A percentile compares a stretch with the other conserved stretches of the same genome.
Conservation (phyloP, 2,329 filamentous ascomycete species). For the Truncatella angustata region DNA sequence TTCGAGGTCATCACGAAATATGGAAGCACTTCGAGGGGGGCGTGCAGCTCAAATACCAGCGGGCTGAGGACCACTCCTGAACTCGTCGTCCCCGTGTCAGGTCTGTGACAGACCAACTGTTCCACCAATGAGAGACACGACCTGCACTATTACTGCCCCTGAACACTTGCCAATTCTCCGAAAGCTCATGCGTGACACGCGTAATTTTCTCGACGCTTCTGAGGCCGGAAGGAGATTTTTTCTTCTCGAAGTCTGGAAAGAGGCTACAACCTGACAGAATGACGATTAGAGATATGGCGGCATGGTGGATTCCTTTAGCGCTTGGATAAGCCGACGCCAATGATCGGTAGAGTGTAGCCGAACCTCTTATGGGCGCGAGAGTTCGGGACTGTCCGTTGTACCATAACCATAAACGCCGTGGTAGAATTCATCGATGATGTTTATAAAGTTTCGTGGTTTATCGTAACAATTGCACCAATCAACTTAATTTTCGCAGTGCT, state of each 20-base stretch:
- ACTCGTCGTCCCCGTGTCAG: neutral
- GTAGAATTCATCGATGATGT: no score
- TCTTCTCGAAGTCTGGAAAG: neutral
- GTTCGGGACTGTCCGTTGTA: neutral
- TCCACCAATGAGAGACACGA: neutral
- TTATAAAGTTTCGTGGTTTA: no score
- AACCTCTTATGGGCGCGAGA: neutral
- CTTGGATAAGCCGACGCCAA: conserved; percentile 1
- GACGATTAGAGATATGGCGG: neutral
- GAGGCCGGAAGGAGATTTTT: neutral
- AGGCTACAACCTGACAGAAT: no score
- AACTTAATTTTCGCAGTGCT: no score
- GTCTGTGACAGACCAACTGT: neutral
- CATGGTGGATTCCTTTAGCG: neutral
- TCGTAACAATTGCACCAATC: no score
- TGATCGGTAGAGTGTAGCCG: neutral
- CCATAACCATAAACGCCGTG: no score
- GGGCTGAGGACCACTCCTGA: neutral
- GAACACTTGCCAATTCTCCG: no score
- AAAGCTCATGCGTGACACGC: no score
- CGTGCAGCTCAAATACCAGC: neutral
- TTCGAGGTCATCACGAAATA: neutral
- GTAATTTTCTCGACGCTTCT: no score
- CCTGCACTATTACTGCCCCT: neutral
- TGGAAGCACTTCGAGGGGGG: neutral